A percentile compares a stretch with the other conserved stretches of the same genome.
These are phyloP conservation scores for Afroboletus lepidellus DNA, from an alignment of 1,284 basidiomycete species.

Conservation along the genomic window DNA sequence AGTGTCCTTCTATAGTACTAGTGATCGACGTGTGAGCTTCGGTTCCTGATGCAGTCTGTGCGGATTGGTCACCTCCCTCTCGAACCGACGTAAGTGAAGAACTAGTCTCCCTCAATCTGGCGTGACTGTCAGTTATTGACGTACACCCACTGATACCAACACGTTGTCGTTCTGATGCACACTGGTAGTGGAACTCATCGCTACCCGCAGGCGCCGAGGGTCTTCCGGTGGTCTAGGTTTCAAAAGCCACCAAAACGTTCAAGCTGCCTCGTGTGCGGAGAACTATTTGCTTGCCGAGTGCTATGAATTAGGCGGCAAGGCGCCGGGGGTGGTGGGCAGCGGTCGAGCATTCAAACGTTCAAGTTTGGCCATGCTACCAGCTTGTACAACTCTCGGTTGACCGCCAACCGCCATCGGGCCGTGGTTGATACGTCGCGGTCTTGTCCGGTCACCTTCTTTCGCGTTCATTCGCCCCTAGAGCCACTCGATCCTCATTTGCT, in stretches of 20 bases:
- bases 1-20: conserved; percentile 22
- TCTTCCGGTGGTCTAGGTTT: not conserved
- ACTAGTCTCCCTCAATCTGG: conserved; percentile 6
- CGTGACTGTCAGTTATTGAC: conserved; percentile 19
- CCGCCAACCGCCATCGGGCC: conserved; percentile 5
- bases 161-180: conserved; percentile 18
- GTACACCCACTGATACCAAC: conserved; percentile 23
- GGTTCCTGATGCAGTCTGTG: conserved; percentile 24
- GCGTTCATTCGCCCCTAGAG: conserved; percentile 33
- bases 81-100: conserved; percentile 15
- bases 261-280: conserved; percentile 8
- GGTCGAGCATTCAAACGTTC: conserved; percentile 8
- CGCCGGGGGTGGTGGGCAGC: conserved; percentile 4
- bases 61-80: conserved; percentile 10
- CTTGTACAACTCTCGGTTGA: not conserved
- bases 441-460: conserved; percentile 21
- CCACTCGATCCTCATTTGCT: conserved; percentile 38
- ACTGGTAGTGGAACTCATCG: not conserved
- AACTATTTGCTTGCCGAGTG: conserved; percentile 3
- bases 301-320: conserved; percentile 7
- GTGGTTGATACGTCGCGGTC: conserved; percentile 21
- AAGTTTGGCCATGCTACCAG: not conserved
- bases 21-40: conserved; percentile 30
- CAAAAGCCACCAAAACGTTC: conserved; percentile 6
- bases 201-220: conserved; percentile 5